These are phyloP conservation scores for Mycoemilia scoparia DNA, from an alignment of 192 early-diverging fungal genomes.

Conservation along the genomic window DNA sequence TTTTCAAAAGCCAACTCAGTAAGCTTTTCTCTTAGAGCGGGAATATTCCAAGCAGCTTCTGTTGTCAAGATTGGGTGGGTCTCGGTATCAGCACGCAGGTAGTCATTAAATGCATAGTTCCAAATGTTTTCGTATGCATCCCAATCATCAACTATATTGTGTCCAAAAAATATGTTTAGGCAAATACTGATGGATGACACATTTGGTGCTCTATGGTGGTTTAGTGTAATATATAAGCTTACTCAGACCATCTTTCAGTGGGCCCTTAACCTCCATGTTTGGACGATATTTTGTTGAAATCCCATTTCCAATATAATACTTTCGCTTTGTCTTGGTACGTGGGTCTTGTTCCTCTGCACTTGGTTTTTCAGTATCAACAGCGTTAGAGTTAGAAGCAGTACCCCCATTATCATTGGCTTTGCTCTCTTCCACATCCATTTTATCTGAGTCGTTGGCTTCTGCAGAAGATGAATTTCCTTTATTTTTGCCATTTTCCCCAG, in stretches of 20 bases:
- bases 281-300: constrained; percentile 49
- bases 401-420: too few relatives aligned
- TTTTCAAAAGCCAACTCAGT: constrained; percentile 90
- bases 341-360: neutral
- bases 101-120: constrained; percentile 60
- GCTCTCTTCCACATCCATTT: constrained; percentile 5
- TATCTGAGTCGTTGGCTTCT: constrained; percentile 6
- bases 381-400: too few relatives aligned
- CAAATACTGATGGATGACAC: too few relatives aligned
- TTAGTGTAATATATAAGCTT: too few relatives aligned
- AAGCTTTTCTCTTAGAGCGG: constrained; percentile 66
- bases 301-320: constrained; percentile 53
- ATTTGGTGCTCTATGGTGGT: too few relatives aligned
- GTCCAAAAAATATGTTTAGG: too few relatives aligned
- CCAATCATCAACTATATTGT: constrained; percentile 95
- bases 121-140: constrained; percentile 80
- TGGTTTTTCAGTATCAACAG: neutral
- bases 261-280: constrained; percentile 67
- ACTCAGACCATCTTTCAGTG: constrained; percentile 74
- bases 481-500: constrained; percentile 3
- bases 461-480: constrained; percentile 2
- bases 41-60: constrained; percentile 84
- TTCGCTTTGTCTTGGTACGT: constrained; percentile 10
- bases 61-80: constrained; percentile 85
- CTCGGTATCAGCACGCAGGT: constrained; percentile 50